Conservation (phyloP, 2,329 filamentous ascomycete genomes). For the Trichoderma oligosporum region DNA sequence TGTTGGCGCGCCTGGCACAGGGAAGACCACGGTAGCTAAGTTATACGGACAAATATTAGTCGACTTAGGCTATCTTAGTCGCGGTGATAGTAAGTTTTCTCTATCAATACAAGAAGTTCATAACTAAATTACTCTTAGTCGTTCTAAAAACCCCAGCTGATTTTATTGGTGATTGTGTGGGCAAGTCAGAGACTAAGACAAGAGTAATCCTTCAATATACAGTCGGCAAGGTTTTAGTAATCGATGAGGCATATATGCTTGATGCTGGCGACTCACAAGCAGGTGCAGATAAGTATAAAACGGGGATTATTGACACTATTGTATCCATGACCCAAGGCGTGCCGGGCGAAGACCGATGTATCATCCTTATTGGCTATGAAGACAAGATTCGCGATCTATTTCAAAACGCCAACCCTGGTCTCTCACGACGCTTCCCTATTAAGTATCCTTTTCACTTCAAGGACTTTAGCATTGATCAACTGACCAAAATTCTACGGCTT, state of each 20-base stretch:
- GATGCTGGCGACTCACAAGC: conserved; percentile 38
- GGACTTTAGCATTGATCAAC: conserved; percentile 58
- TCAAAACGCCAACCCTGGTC: conserved; percentile 68
- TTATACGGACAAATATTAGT: conserved; percentile 73
- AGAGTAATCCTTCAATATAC: conserved; percentile 64
- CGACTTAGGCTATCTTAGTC: conserved; percentile 64
- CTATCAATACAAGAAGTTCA: too few relatives aligned
- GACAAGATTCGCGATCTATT: conserved; percentile 69
- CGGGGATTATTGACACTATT: conserved; percentile 68
- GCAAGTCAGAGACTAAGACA: conserved; percentile 65
- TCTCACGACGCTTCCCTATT: conserved; percentile 63
- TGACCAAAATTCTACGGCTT: conserved; percentile 56
- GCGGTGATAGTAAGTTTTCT: conserved; percentile 50
- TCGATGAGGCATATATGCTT: conserved; percentile 73
- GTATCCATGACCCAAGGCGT: conserved; percentile 69
- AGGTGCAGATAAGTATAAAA: conserved; percentile 47
- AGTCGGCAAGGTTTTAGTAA: conserved; percentile 68
- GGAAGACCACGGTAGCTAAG: conserved; percentile 66
- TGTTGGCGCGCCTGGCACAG: conserved; percentile 61
- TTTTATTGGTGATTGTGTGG: conserved; percentile 61
- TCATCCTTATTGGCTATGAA: conserved; percentile 67
- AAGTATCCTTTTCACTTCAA: conserved; percentile 63
- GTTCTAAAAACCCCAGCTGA: conserved; percentile 68
- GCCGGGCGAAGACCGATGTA: conserved; percentile 68
- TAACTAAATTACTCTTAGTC: conserved; percentile 38